Evolutionary conservation across 176 grass and related monocot species (phyloP).

Genomic region (Microstegium vimineum): DNA sequence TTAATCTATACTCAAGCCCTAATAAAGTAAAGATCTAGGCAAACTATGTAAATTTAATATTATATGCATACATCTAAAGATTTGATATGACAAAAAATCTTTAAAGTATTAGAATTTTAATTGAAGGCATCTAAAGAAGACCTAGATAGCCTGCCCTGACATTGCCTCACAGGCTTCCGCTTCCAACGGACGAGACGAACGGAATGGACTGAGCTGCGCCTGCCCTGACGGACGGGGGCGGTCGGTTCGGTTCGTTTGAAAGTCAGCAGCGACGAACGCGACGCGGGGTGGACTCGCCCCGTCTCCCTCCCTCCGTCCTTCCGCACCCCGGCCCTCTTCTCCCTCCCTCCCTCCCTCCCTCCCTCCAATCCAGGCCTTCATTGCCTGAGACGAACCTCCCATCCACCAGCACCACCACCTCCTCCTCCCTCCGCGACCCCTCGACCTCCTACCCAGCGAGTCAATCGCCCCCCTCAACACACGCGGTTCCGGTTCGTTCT

Average conservation of each 20-base stretch:
- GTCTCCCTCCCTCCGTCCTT: neutral
- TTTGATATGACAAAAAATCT: too few relatives aligned
- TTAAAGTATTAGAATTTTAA: too few relatives aligned
- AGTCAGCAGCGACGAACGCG: constrained; percentile 54
- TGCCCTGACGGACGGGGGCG: neutral
- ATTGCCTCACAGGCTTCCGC: neutral
- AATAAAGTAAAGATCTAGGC: too few relatives aligned
- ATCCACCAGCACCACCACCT: neutral
- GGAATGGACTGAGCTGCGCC: neutral
- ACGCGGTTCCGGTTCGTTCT: neutral
- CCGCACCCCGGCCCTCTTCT: neutral
- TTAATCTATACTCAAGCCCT: too few relatives aligned
- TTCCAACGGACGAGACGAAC: neutral
- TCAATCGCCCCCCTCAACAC: neutral
- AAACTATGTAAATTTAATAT: too few relatives aligned
- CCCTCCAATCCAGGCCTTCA: constrained; percentile 1
- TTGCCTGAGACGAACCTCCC: neutral
- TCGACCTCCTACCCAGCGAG: neutral
- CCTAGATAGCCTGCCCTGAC: too few relatives aligned
- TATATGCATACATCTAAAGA: too few relatives aligned
- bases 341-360: neutral
- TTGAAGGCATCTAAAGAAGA: too few relatives aligned
- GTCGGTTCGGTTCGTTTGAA: constrained; percentile 29
- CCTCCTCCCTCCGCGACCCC: neutral
- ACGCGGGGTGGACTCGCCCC: constrained; percentile 24